A percentile compares a stretch with the other conserved stretches of the same genome.
Evolutionary conservation across 2,329 filamentous ascomycete genomes (phyloP).

Genomic region (Triangularia setosa): DNA sequence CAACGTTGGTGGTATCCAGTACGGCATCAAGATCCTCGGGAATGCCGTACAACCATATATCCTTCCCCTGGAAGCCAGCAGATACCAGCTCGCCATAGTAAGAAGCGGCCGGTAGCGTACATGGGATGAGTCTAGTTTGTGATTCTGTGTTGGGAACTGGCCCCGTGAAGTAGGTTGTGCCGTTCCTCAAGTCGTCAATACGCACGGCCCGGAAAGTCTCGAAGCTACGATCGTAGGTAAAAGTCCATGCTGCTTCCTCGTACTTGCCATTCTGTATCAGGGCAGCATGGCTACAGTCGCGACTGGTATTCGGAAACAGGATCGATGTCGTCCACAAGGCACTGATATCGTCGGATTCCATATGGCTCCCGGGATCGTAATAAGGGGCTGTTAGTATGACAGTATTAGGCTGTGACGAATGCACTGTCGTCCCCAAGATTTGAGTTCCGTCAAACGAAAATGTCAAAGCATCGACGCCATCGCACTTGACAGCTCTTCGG

Average conservation of each 20-base stretch:
- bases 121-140: slow-evolving; percentile 60
- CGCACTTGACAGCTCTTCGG: slow-evolving; percentile 72
- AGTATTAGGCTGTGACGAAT: slow-evolving; percentile 62
- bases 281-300: slow-evolving; percentile 73
- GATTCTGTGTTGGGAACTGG: slow-evolving; percentile 52
- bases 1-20: slow-evolving; percentile 38
- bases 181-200: slow-evolving; percentile 69
- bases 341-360: slow-evolving; percentile 64
- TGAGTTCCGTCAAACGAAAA: slow-evolving; percentile 78
- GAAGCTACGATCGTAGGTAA: slow-evolving; percentile 72
- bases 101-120: slow-evolving; percentile 66
- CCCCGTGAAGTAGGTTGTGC: slow-evolving; percentile 75
- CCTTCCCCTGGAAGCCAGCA: slow-evolving; percentile 66
- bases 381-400: slow-evolving; percentile 77
- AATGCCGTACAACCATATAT: slow-evolving; percentile 76
- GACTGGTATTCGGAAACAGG: slow-evolving; percentile 75
- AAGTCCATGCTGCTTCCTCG: slow-evolving; percentile 69
- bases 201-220: slow-evolving; percentile 75
- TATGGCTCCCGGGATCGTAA: slow-evolving; percentile 65
- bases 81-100: slow-evolving; percentile 67
- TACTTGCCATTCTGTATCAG: slow-evolving; percentile 58
- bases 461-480: slow-evolving; percentile 66
- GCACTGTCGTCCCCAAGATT: slow-evolving; percentile 69
- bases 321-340: slow-evolving; percentile 84
- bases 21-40: slow-evolving; percentile 67